Conservation (phyloP, 2,329 filamentous ascomycete species). For the Alternaria sp. region DNA sequence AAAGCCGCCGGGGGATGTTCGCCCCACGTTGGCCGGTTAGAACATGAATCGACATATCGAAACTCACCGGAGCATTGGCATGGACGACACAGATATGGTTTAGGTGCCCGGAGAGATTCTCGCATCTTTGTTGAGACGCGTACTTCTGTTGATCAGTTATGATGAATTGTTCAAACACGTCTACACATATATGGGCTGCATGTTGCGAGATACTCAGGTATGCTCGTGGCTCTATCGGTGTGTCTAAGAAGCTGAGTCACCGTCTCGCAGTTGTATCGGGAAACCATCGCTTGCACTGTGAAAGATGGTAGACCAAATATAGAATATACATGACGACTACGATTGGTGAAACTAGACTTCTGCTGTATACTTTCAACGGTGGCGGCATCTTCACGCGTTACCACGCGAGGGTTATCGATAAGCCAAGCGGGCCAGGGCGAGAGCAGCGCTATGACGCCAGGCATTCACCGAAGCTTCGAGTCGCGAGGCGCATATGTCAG, state of each 20-base stretch:
- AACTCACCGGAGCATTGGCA: constrained; percentile 6
- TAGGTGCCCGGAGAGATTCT: background rate
- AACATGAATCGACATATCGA: constrained; percentile 21
- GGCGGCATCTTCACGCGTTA: background rate
- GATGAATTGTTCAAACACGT: background rate
- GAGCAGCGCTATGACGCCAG: constrained; percentile 14
- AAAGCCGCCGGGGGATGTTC: constrained; percentile 5
- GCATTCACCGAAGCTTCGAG: constrained; percentile 24
- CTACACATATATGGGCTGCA: background rate
- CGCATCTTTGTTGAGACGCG: background rate
- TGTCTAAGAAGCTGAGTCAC: background rate
- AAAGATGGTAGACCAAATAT: background rate
- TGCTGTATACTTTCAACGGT: background rate
- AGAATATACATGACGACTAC: background rate
- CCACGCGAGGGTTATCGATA: constrained; percentile 20
- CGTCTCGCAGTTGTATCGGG: background rate
- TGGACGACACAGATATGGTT: background rate
- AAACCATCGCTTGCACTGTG: background rate
- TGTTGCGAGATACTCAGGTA: background rate
- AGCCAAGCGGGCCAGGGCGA: constrained; percentile 3
- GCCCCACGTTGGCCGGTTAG: constrained; percentile 22
- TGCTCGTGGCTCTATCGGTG: background rate
- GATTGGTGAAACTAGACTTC: background rate
- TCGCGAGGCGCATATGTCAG: constrained; percentile 23
- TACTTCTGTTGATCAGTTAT: background rate